Base-by-base conservation (phyloP, 192 early-diverging fungal species). In the Linnemannia elongata region DNA sequence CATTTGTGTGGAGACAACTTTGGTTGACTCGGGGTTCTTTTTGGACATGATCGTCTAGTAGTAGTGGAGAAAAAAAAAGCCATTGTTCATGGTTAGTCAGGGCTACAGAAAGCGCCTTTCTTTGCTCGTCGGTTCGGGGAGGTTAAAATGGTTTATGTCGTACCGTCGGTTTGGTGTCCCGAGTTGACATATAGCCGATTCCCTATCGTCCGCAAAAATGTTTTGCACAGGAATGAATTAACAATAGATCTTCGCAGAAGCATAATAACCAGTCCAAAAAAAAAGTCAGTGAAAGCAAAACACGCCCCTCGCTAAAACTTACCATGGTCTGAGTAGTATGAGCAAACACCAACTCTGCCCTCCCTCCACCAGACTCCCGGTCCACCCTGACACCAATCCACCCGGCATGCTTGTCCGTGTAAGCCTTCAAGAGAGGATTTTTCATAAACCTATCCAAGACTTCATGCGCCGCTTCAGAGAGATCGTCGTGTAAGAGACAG, bases 311-410 rank as follows among this genome's bases (percentile, higher is more conserved):
- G 1, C 41, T 27, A 0, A 47, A 27, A 33, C 15, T 52, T 69
- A 93, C 94, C 94, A 97, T 96, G 66, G 93, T 93, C 33, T 91
- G 82, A 4, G 96, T 96, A 7, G 95, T 94, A 82, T 97, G 95
- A 0, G 92, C 94, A 81, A 91, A 90, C 66, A 93, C 93, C 47
- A 95, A 89, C 72, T 97, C 96, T 70, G 91, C 78, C 39, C 72
- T 81, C 35, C n/a, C n/a, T n/a, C n/a, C 15, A 44, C 15, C 44
- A 36, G 42, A 4, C 45, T 73, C 20, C 2, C 72, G 36, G 30
- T 77, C 38, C 9, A 82, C 60, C 77, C 72, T 84, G 4, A 91
- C 38, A 0, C 82, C 79, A 22, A 90, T 78, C 10, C 88, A 75
- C 0, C 91, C 91, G 1, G 83, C 88, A 35, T 88, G 80, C 63